Evolutionary conservation across 208 protist genomes (phyloP).

Genomic region (Angomonas deanei): DNA sequence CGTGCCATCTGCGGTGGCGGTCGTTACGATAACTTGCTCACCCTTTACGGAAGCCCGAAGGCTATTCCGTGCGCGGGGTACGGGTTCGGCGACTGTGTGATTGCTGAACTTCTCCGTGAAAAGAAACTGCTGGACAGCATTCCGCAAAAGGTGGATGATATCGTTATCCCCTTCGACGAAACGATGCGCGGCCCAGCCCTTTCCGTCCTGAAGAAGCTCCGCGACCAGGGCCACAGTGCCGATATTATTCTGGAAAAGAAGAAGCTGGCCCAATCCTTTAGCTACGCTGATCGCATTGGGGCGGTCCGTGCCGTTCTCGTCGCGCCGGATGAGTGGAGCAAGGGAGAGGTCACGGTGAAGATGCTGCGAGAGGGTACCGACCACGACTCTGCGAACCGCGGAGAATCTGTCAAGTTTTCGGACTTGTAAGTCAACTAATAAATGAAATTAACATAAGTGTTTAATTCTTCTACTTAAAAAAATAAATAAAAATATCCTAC

Average conservation of each 20-base stretch:
- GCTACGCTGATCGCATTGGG: constrained; percentile 93
- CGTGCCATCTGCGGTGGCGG: constrained; percentile 94
- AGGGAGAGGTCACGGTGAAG: constrained; percentile 88
- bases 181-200: constrained; percentile 83
- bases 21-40: constrained; percentile 93
- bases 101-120: constrained; percentile 91
- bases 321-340: constrained; percentile 91
- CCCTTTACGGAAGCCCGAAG: constrained; percentile 89
- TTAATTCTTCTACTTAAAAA: constrained; percentile 6
- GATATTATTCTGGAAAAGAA: constrained; percentile 93
- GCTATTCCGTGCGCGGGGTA: constrained; percentile 92
- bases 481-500: background rate
- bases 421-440: constrained; percentile 21
- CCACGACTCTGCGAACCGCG: constrained; percentile 49
- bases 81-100: constrained; percentile 95
- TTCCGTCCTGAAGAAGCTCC: constrained; percentile 64
- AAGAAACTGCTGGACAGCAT: constrained; percentile 78
- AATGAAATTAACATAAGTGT: constrained; percentile 3
- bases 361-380: constrained; percentile 66
- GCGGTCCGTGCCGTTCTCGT: constrained; percentile 87
- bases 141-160: constrained; percentile 65
- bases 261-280: constrained; percentile 88
- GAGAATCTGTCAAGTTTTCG: constrained; percentile 43
- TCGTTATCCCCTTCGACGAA: constrained; percentile 93
- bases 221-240: constrained; percentile 64